phyloP scores from a whole-genome alignment of 2,329 filamentous ascomycete genomes.

The Pseudogymnoascus sp. region DNA sequence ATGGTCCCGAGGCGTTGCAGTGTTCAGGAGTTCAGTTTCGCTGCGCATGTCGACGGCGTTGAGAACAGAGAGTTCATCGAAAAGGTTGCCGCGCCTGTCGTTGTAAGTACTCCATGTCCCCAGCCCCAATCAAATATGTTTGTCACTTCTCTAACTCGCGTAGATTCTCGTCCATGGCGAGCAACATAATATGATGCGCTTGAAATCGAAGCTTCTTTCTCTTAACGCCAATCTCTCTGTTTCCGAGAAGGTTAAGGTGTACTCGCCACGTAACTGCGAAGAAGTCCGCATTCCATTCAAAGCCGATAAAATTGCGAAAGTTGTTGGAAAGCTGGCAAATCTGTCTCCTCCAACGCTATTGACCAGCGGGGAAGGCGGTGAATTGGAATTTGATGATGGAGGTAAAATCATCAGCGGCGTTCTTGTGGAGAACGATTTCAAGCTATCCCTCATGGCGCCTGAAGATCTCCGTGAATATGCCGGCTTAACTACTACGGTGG shows the following conservation, averaged over 20 bases:
- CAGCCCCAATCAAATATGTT: not conserved
- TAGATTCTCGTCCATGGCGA: slow-evolving; percentile 95
- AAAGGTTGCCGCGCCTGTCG: slow-evolving; percentile 82
- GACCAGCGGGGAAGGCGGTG: slow-evolving; percentile 19
- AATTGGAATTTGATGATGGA: slow-evolving; percentile 37
- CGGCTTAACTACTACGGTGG: slow-evolving; percentile 90
- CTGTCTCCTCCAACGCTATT: slow-evolving; percentile 55
- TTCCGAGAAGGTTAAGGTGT: slow-evolving; percentile 76
- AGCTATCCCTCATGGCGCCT: slow-evolving; percentile 91
- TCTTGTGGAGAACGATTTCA: slow-evolving; percentile 94
- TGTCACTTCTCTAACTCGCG: slow-evolving; percentile 15
- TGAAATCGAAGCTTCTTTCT: slow-evolving; percentile 92
- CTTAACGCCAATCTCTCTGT: slow-evolving; percentile 69
- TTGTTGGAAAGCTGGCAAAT: slow-evolving; percentile 86
- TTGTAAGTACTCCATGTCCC: slow-evolving; percentile 54
- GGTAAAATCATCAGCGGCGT: slow-evolving; percentile 71
- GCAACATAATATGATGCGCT: slow-evolving; percentile 94
- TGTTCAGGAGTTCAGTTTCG: slow-evolving; percentile 90
- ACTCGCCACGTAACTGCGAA: slow-evolving; percentile 88
- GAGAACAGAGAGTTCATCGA: slow-evolving; percentile 98
- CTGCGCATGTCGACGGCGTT: slow-evolving; percentile 89
- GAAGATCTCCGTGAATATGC: slow-evolving; percentile 95
- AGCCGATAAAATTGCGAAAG: slow-evolving; percentile 89
- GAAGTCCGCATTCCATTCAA: slow-evolving; percentile 93
- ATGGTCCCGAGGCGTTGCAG: slow-evolving; percentile 91